A percentile compares a stretch with the other conserved stretches of the same genome.
phyloP scores from a whole-genome alignment of 176 grass and related monocot species.

The Ensete ventricosum region DNA sequence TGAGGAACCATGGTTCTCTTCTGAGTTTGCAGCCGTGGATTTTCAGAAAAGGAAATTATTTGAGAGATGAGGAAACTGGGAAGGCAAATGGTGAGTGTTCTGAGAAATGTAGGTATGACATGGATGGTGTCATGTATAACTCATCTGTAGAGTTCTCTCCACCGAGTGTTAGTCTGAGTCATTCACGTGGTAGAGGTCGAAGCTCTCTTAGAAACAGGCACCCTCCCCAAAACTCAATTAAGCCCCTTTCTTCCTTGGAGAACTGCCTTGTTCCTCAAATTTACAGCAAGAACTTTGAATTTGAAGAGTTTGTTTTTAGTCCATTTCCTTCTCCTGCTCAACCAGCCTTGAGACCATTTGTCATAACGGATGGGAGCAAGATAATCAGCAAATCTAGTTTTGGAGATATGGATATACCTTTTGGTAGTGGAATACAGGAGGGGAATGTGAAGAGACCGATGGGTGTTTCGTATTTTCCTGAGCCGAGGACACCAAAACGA shows the following conservation, averaged over 20 bases:
- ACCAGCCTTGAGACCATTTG: constrained; percentile 40
- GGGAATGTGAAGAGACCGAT: constrained; percentile 27
- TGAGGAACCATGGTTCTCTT: constrained; percentile 62
- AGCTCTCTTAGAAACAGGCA: constrained; percentile 55
- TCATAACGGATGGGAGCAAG: constrained; percentile 69
- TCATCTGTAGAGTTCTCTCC: constrained; percentile 30
- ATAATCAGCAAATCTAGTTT: constrained; percentile 64
- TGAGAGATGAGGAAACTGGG: constrained; percentile 23
- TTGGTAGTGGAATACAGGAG: constrained; percentile 27
- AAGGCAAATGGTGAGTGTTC: constrained; percentile 9
- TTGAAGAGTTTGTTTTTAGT: constrained; percentile 69
- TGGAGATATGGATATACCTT: constrained; percentile 30
- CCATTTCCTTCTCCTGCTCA: constrained; percentile 40
- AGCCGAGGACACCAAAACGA: constrained; percentile 48
- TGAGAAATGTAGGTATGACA: constrained; percentile 27
- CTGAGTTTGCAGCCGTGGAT: constrained; percentile 97
- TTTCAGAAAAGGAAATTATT: constrained; percentile 44
- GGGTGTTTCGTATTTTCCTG: constrained; percentile 35
- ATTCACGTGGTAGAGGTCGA: constrained; percentile 39
- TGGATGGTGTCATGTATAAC: constrained; percentile 31
- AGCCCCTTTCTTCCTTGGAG: constrained; percentile 47
- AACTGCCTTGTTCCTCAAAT: constrained; percentile 67
- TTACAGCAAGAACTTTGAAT: constrained; percentile 55
- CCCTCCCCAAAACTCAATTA: constrained; percentile 37
- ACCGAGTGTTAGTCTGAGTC: constrained; percentile 29